These are phyloP conservation scores for Malus hybrid DNA, from an alignment of 331 rosid genomes.

Conservation along the genomic window DNA sequence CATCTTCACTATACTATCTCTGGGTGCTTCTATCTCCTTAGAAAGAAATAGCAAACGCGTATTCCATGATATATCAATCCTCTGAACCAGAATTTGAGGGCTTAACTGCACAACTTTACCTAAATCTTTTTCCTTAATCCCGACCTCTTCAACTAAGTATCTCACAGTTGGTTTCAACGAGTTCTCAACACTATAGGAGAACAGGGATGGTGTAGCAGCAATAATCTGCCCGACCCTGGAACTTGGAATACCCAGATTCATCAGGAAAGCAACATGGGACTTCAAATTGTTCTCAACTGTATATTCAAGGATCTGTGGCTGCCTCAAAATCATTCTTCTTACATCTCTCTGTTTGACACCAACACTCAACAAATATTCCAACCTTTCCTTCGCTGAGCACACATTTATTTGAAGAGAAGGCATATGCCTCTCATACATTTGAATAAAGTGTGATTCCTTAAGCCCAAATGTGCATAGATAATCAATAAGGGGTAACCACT, in stretches of 20 bases:
- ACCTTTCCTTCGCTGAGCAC: constrained; percentile 74
- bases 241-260: constrained; percentile 68
- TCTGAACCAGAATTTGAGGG: constrained; percentile 90
- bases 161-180: constrained; percentile 82
- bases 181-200: constrained; percentile 86
- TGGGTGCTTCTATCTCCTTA: constrained; percentile 85
- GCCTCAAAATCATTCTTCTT: constrained; percentile 77
- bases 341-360: constrained; percentile 87
- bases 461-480: constrained; percentile 81
- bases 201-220: constrained; percentile 71
- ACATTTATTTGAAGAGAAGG: constrained; percentile 82
- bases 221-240: constrained; percentile 84
- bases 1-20: constrained; percentile 88
- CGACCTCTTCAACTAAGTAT: constrained; percentile 91
- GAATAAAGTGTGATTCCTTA: constrained; percentile 80
- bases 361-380: constrained; percentile 79
- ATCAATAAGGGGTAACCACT: constrained; percentile 91
- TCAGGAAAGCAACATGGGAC: constrained; percentile 76
- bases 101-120: constrained; percentile 90
- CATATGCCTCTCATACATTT: constrained; percentile 90
- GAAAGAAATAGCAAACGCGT: constrained; percentile 68
- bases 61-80: constrained; percentile 82
- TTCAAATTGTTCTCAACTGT: constrained; percentile 84
- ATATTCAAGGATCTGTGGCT: constrained; percentile 81
- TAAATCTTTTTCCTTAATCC: constrained; percentile 82